phyloP scores from a whole-genome alignment of 345 rosid species.

The Linum tenue region DNA sequence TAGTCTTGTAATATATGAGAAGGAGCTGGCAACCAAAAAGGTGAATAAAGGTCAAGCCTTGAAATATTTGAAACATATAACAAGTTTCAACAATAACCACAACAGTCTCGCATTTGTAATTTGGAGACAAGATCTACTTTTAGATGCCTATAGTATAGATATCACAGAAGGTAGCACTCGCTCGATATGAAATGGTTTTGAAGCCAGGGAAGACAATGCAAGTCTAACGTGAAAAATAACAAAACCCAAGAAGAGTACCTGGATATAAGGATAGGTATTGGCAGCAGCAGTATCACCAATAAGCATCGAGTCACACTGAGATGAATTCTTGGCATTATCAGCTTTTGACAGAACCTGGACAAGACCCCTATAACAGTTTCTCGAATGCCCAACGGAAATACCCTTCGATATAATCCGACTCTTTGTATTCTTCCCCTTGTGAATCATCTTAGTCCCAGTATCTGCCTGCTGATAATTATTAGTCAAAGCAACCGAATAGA shows the following conservation, averaged over 20 bases:
- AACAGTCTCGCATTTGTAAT: not conserved
- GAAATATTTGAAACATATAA: too few species aligned
- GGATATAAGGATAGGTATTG: conserved; percentile 96
- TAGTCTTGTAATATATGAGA: not conserved
- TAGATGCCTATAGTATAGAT: too few species aligned
- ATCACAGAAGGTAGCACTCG: too few species aligned
- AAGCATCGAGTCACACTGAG: conserved; percentile 95
- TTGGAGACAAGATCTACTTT: too few species aligned
- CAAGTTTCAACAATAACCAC: not conserved
- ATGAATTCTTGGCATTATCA: conserved; percentile 75
- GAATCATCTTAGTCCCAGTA: conserved; percentile 94
- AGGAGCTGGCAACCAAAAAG: not conserved
- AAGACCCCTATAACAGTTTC: conserved; percentile 88
- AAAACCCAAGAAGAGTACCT: conserved; percentile 17
- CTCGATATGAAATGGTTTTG: not conserved
- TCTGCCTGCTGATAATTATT: conserved; percentile 87
- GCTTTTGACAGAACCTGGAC: conserved; percentile 96
- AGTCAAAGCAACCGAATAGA: conserved; percentile 87
- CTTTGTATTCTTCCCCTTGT: conserved; percentile 79
- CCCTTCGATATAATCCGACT: conserved; percentile 93
- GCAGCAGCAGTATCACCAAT: conserved; percentile 90
- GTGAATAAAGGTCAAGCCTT: not conserved
- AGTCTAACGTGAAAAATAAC: not conserved
- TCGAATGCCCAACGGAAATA: conserved; percentile 65
- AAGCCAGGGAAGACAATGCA: not conserved